Conservation (phyloP, 305 asterid genomes). For the Andrographis paniculata region DNA sequence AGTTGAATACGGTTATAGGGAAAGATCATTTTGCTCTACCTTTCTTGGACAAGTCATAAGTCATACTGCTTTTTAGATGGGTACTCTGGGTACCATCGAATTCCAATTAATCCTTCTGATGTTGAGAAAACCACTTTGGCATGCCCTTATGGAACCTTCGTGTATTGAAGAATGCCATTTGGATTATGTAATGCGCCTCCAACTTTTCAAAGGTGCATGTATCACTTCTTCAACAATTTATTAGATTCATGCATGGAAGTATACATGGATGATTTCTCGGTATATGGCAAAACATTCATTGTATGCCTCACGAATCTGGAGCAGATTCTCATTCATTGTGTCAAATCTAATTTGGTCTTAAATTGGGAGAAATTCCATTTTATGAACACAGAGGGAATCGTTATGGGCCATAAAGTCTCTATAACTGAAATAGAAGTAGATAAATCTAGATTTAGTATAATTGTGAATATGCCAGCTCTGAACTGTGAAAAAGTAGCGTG, state of each 20-base stretch:
- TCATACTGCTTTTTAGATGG: neutral
- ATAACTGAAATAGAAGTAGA: neutral
- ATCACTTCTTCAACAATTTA: too few relatives aligned
- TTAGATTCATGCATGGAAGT: neutral
- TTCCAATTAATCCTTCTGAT: neutral
- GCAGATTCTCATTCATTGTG: neutral
- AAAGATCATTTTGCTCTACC: neutral
- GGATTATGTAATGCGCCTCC: neutral
- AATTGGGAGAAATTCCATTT: neutral
- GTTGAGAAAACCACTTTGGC: neutral
- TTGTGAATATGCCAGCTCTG: neutral
- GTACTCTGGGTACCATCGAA: neutral
- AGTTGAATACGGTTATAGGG: neutral
- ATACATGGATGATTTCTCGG: neutral
- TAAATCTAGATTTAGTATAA: neutral
- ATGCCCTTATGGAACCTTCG: neutral
- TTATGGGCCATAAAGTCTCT: neutral
- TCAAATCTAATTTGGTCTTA: neutral
- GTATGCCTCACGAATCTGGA: neutral
- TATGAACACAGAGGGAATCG: neutral
- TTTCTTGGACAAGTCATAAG: neutral
- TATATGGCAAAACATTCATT: neutral
- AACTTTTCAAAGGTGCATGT: neutral
- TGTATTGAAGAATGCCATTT: neutral
- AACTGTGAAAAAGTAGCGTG: neutral